Percentiles rank a stretch among this genome's conserved stretches.
phyloP scores from a whole-genome alignment of 2,329 filamentous ascomycete species.

The Myriosclerotinia curreyana region DNA sequence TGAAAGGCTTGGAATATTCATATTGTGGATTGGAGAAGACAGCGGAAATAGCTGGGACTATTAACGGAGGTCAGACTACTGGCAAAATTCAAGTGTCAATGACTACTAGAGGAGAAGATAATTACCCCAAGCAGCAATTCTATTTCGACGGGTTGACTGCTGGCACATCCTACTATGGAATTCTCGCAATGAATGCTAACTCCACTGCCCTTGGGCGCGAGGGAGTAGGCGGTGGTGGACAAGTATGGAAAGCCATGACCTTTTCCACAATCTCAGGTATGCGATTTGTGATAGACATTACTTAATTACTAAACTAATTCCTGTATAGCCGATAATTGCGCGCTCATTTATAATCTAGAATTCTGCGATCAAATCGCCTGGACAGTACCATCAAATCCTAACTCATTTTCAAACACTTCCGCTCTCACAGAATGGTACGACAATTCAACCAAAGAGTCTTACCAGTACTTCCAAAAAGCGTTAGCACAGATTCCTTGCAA shows the following conservation, averaged over 20 bases:
- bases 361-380: constrained; percentile 90
- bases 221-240: constrained; percentile 67
- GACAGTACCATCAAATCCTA: constrained; percentile 78
- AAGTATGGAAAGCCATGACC: constrained; percentile 67
- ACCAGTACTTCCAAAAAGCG: constrained; percentile 74
- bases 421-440: constrained; percentile 75
- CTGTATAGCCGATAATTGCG: constrained; percentile 69
- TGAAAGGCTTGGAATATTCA: constrained; percentile 72
- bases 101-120: constrained; percentile 63
- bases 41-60: constrained; percentile 59
- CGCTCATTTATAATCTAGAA: constrained; percentile 78
- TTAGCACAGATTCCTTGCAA: constrained; percentile 85
- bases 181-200: constrained; percentile 62
- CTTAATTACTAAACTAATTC: constrained; percentile 23
- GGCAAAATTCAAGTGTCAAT: constrained; percentile 57
- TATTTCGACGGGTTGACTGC: constrained; percentile 72
- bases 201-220: constrained; percentile 53
- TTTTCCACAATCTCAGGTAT: constrained; percentile 77
- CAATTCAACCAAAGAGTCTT: constrained; percentile 64
- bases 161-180: constrained; percentile 68
- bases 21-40: constrained; percentile 73
- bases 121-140: constrained; percentile 81
- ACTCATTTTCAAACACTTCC: constrained; percentile 56
- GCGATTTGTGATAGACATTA: constrained; percentile 29
- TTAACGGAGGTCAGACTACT: constrained; percentile 47